A percentile compares a stretch with the other conserved stretches of the same genome.
These are phyloP conservation scores for Myriosclerotinia scirpicola DNA, from an alignment of 2,329 filamentous ascomycete species.

Conservation along the genomic window DNA sequence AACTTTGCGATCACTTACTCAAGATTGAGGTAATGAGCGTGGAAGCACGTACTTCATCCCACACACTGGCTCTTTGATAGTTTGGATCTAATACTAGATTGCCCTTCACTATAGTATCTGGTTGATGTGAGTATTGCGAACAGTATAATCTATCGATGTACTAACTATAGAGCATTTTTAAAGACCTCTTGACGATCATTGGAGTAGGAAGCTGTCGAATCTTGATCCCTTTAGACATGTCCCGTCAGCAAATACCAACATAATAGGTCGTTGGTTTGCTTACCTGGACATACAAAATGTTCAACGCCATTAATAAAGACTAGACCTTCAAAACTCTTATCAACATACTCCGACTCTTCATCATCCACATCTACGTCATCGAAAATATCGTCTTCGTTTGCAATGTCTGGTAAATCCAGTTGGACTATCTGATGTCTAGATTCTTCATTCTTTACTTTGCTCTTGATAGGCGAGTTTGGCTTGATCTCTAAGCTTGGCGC, in stretches of 20 bases:
- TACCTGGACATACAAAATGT: constrained; percentile 26
- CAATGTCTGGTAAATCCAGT: constrained; percentile 27
- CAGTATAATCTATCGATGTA: not conserved
- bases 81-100: constrained; percentile 46
- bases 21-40: constrained; percentile 39
- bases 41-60: constrained; percentile 42
- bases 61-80: constrained; percentile 50
- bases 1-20: constrained; percentile 28
- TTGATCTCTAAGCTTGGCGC: constrained; percentile 24
- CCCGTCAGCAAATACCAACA: not conserved
- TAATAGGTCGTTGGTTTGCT: not conserved
- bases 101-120: constrained; percentile 38
- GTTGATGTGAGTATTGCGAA: constrained; percentile 28
- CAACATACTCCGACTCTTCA: constrained; percentile 34
- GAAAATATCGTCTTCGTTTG: constrained; percentile 32
- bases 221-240: constrained; percentile 23
- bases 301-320: constrained; percentile 20
- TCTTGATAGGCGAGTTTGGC: constrained; percentile 19
- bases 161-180: constrained; percentile 23
- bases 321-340: constrained; percentile 35
- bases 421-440: constrained; percentile 25
- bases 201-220: constrained; percentile 24
- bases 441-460: constrained; percentile 29
- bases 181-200: constrained; percentile 19
- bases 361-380: constrained; percentile 36